Conservation (phyloP, 768 basidiomycete species). For the Pholiota molesta region DNA sequence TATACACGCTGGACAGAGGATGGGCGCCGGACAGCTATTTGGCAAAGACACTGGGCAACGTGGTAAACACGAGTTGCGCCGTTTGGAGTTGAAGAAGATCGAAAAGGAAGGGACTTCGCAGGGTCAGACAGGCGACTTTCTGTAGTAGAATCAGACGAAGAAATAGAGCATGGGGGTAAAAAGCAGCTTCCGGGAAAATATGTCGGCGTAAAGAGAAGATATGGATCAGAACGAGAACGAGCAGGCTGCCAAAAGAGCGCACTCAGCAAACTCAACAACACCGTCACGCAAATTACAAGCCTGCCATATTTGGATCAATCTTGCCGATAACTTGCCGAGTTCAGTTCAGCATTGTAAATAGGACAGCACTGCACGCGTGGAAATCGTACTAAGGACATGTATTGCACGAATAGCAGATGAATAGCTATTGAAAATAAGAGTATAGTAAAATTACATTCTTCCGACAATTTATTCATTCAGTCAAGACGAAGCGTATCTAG, state of each 20-base stretch:
- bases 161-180: constrained; percentile 14
- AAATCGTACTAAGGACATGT: neutral
- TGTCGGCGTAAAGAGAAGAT: neutral
- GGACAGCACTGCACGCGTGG: neutral
- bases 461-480: neutral
- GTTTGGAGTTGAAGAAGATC: constrained; percentile 31
- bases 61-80: constrained; percentile 70
- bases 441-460: neutral
- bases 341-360: too few relatives aligned
- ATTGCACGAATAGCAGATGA: too few relatives aligned
- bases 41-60: constrained; percentile 59
- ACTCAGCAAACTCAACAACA: neutral
- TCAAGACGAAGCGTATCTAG: constrained; percentile 3
- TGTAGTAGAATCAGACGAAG: constrained; percentile 19
- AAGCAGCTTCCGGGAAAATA: neutral
- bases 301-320: constrained; percentile 9
- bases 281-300: constrained; percentile 1
- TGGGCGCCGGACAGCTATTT: constrained; percentile 33
- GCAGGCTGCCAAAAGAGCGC: too few relatives aligned
- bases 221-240: neutral
- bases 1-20: constrained; percentile 60
- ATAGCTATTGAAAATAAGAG: neutral
- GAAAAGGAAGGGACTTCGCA: constrained; percentile 34
- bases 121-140: constrained; percentile 18
- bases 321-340: neutral